Conservation (phyloP, 176 grass and related monocot genomes). For the Triticum timopheevii region DNA sequence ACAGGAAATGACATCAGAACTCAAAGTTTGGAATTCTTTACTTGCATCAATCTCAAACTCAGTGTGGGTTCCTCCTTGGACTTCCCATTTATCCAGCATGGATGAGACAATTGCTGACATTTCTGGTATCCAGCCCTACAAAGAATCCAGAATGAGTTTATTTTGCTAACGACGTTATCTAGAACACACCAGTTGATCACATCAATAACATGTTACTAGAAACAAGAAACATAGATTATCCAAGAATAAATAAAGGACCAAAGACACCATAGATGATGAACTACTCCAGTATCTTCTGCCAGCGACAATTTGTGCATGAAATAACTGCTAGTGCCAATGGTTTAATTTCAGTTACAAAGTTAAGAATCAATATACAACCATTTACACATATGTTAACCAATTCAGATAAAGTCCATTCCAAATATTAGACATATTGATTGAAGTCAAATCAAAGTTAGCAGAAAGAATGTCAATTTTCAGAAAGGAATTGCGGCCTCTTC, state of each 20-base stretch:
- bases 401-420: neutral
- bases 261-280: neutral
- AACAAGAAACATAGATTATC: neutral
- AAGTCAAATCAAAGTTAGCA: neutral
- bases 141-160: neutral
- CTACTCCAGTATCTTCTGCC: neutral
- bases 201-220: neutral
- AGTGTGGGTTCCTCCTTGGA: conserved; percentile 15
- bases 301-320: neutral
- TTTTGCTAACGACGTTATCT: neutral
- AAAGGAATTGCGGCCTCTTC: neutral
- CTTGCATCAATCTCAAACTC: conserved; percentile 73
- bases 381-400: neutral
- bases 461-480: neutral
- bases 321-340: neutral
- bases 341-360: neutral
- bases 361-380: neutral
- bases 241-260: neutral
- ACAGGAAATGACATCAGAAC: conserved; percentile 66
- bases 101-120: conserved; percentile 41
- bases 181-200: neutral
- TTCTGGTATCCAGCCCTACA: conserved; percentile 79
- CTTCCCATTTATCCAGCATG: conserved; percentile 71
- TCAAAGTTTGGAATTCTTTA: conserved; percentile 58
- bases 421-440: neutral